These are phyloP conservation scores for Arthrobotrys conoides DNA, from an alignment of 2,329 filamentous ascomycete species.

Conservation along the genomic window DNA sequence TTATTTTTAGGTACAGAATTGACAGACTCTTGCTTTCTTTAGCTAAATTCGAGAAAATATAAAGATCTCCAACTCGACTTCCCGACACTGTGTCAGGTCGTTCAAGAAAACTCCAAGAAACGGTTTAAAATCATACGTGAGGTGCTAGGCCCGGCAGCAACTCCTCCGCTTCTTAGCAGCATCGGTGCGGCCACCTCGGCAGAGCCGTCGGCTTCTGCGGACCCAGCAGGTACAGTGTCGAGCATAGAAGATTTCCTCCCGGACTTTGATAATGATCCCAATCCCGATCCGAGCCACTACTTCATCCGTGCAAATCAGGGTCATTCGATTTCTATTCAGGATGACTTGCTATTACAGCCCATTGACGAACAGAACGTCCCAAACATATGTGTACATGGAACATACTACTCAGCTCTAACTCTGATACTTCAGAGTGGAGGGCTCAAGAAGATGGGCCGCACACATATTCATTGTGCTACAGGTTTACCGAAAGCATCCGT, in stretches of 20 bases:
- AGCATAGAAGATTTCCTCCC: conserved; percentile 66
- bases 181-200: conserved; percentile 62
- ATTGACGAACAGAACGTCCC: conserved; percentile 74
- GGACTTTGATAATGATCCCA: conserved; percentile 63
- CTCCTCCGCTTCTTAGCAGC: conserved; percentile 61
- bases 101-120: conserved; percentile 86
- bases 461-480: conserved; percentile 90
- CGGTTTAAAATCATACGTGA: conserved; percentile 82
- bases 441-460: conserved; percentile 83
- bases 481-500: conserved; percentile 70
- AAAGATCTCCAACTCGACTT: conserved; percentile 81
- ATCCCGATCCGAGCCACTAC: conserved; percentile 75
- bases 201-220: conserved; percentile 62
- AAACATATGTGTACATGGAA: conserved; percentile 83
- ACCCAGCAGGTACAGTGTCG: conserved; percentile 65
- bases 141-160: conserved; percentile 64
- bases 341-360: conserved; percentile 78
- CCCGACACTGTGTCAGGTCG: conserved; percentile 78
- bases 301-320: conserved; percentile 96
- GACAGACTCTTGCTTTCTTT: conserved; percentile 25
- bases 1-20: neutral
- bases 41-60: conserved; percentile 75
- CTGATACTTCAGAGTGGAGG: conserved; percentile 82
- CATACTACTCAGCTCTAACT: conserved; percentile 84
- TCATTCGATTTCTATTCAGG: conserved; percentile 83